Evolutionary conservation across 805 yeast species (phyloP).

Genomic region (Kazachstania kunashirensis): DNA sequence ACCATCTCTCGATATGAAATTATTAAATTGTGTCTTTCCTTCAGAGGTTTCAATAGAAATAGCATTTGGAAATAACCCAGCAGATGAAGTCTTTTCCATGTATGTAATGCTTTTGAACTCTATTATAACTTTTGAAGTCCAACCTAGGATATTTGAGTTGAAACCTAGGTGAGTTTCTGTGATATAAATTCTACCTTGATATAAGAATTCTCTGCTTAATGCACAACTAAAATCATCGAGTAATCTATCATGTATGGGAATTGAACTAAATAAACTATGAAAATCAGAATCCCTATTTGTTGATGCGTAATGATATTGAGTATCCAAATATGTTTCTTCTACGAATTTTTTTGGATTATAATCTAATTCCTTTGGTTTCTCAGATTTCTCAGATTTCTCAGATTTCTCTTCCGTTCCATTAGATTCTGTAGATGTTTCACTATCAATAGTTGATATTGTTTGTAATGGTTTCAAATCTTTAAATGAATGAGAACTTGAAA

Average conservation of each 20-base stretch:
- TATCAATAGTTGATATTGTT: conserved; percentile 5
- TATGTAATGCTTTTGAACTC: conserved; percentile 56
- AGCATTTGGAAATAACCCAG: conserved; percentile 87
- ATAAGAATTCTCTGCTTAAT: conserved; percentile 69
- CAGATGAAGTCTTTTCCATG: conserved; percentile 71
- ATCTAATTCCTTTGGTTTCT: conserved; percentile 1
- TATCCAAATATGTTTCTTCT: conserved; percentile 48
- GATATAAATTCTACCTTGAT: conserved; percentile 82
- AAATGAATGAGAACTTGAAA: background rate
- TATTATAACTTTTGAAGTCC: conserved; percentile 76
- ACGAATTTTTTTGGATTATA: conserved; percentile 38
- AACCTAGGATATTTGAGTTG: conserved; percentile 71
- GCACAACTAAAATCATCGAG: conserved; percentile 86
- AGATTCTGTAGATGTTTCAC: background rate
- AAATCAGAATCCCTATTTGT: conserved; percentile 61
- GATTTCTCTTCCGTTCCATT: background rate
- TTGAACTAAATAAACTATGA: conserved; percentile 60
- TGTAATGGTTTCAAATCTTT: conserved; percentile 14
- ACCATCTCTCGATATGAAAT: conserved; percentile 74
- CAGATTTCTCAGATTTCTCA: too few relatives aligned
- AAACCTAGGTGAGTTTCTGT: conserved; percentile 75
- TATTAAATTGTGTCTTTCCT: conserved; percentile 72
- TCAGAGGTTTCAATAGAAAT: conserved; percentile 57
- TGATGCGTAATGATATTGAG: conserved; percentile 56
- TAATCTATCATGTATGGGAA: conserved; percentile 61